These are phyloP conservation scores for Rhizopus delemar DNA, from an alignment of 371 early-diverging fungal genomes.

Conservation along the genomic window DNA sequence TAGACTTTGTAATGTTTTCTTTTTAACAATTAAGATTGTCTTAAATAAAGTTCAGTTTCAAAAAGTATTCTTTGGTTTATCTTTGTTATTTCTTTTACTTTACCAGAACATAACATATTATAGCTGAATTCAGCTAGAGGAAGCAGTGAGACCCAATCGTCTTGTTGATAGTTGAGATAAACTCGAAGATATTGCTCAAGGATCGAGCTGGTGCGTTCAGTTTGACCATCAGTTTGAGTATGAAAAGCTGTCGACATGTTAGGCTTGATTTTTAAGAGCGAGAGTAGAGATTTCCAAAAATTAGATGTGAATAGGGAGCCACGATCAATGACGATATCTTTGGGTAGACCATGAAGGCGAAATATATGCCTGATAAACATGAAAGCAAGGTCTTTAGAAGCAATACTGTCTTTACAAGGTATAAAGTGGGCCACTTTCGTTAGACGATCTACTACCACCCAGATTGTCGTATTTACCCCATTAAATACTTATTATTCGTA, in stretches of 20 bases:
- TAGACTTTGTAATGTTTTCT: too few species aligned
- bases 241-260: slow-evolving; percentile 43
- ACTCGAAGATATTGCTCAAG: slow-evolving; percentile 52
- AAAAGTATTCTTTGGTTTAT: too few species aligned
- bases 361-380: slow-evolving; percentile 38
- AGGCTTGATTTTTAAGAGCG: slow-evolving; percentile 27
- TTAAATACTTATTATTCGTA: too few species aligned
- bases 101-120: too few species aligned
- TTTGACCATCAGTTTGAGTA: slow-evolving; percentile 63
- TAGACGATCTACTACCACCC: slow-evolving; percentile 44
- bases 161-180: slow-evolving; percentile 43
- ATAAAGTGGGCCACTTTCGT: slow-evolving; percentile 50
- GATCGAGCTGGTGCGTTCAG: slow-evolving; percentile 49
- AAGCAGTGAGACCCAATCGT: slow-evolving; percentile 48
- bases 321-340: slow-evolving; percentile 46
- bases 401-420: slow-evolving; percentile 27
- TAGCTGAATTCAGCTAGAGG: slow-evolving; percentile 54
- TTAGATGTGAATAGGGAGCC: slow-evolving; percentile 43
- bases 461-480: too few species aligned
- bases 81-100: too few species aligned
- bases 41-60: too few species aligned
- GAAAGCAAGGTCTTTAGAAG: slow-evolving; percentile 30
- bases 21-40: too few species aligned
- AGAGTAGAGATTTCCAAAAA: slow-evolving; percentile 29
- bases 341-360: slow-evolving; percentile 43